Percentiles rank a stretch among this genome's conserved stretches.
Evolutionary conservation across 208 protist species (phyloP).

Genomic region (Herpetomonas tarakana): DNA sequence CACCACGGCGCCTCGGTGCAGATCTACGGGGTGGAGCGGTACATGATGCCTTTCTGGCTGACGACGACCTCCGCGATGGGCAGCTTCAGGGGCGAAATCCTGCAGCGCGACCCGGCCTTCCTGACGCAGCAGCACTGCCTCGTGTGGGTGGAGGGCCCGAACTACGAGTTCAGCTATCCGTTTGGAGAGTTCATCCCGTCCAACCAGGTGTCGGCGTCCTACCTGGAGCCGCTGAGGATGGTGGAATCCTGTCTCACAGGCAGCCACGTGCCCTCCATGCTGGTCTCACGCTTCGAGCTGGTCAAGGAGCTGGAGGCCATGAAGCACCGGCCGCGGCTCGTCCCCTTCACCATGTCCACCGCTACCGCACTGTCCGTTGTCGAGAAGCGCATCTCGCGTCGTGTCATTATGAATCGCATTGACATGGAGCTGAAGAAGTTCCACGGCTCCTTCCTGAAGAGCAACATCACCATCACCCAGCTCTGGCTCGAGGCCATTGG

Average conservation of each 20-base stretch:
- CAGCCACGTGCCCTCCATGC: constrained; percentile 87
- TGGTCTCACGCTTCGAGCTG: constrained; percentile 85
- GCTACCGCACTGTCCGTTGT: constrained; percentile 75
- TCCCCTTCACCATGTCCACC: constrained; percentile 89
- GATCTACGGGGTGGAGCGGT: constrained; percentile 62
- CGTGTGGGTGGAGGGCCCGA: constrained; percentile 79
- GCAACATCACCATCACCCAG: constrained; percentile 63
- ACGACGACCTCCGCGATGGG: constrained; percentile 60
- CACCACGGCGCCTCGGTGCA: constrained; percentile 72
- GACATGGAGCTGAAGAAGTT: constrained; percentile 83
- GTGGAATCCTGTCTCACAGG: constrained; percentile 71
- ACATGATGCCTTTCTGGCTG: constrained; percentile 89
- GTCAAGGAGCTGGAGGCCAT: constrained; percentile 72
- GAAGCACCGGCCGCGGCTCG: constrained; percentile 44
- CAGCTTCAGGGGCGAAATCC: constrained; percentile 70
- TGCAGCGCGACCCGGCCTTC: constrained; percentile 74
- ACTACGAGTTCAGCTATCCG: constrained; percentile 86
- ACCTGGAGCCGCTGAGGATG: constrained; percentile 62
- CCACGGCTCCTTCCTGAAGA: constrained; percentile 80
- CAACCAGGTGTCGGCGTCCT: constrained; percentile 85
- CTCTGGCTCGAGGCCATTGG: constrained; percentile 56
- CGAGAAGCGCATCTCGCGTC: constrained; percentile 63
- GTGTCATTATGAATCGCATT: constrained; percentile 59
- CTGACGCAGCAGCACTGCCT: constrained; percentile 77
- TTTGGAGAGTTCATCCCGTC: constrained; percentile 79